Percentiles rank a stretch among this genome's conserved stretches.
Evolutionary conservation across 352 stramenopile genomes (phyloP).

Genomic region (Globisporangium echinulatum): DNA sequence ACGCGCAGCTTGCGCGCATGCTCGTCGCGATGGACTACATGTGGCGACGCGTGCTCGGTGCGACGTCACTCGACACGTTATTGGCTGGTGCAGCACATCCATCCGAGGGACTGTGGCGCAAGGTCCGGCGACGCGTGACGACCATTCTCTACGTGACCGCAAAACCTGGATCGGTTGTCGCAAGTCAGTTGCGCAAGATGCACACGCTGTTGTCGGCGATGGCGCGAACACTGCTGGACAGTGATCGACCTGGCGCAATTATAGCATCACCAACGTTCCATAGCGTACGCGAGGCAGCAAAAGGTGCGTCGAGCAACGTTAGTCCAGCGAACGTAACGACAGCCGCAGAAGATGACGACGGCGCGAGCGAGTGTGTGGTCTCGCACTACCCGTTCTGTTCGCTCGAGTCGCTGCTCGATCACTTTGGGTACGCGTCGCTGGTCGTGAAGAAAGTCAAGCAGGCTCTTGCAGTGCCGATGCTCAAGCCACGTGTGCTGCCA

Average conservation of each 20-base stretch:
- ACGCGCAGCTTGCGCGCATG: constrained; percentile 19
- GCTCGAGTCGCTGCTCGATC: constrained; percentile 29
- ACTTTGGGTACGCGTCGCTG: constrained; percentile 22
- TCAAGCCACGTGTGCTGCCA: constrained; percentile 7
- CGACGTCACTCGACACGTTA: constrained; percentile 14
- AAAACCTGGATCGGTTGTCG: constrained; percentile 15
- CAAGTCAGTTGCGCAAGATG: constrained; percentile 13
- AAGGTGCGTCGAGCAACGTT: neutral
- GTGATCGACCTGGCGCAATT: neutral
- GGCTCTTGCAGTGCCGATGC: constrained; percentile 14
- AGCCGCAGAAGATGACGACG: neutral
- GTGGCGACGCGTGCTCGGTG: constrained; percentile 29
- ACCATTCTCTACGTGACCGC: constrained; percentile 6
- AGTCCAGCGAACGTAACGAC: neutral
- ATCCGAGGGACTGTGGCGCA: constrained; percentile 15
- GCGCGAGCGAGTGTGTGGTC: constrained; percentile 1
- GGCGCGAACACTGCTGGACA: neutral
- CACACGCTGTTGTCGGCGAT: constrained; percentile 1
- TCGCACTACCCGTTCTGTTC: constrained; percentile 20
- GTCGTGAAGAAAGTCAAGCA: constrained; percentile 25
- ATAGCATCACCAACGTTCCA: neutral
- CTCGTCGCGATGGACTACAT: constrained; percentile 37
- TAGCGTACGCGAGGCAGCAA: neutral
- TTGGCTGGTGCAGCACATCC: constrained; percentile 21
- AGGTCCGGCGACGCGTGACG: constrained; percentile 8